Evolutionary conservation across 179 eudicot species (phyloP), one percentile per base, ranked within the genome.

Genomic region (Gypsophila paniculata): DNA sequence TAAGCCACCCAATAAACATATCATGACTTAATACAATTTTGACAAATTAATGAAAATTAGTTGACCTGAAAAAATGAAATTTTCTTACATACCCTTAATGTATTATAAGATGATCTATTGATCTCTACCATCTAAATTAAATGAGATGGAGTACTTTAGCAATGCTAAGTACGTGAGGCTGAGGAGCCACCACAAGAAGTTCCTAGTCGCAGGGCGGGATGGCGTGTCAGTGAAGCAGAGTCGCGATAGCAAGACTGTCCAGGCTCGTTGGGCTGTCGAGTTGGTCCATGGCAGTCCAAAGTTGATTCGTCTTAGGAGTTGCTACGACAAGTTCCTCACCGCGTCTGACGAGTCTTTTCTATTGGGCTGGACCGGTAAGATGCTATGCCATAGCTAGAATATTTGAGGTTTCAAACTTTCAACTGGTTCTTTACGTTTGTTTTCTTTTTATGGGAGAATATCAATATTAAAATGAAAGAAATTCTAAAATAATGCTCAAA

Each of bases 351-450:
- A 83, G 42, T 60, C 78, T 12, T 83, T 80, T 52, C 22, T 83
- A 22, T 55, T 83, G 10, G 86, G 86, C 12, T 78, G 77, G 76
- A 80, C 86, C 0, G 86, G 86, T 4, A 65, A 75, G n/a, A 42
- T 6, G 8, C 46, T 2, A 42, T 46, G 52, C 4, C 15, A 9
- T 46, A 4, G 46, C 10, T 13, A 11, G 1, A 46, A 46, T 2
- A 46, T 46, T 7, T 46, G 9, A 9, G 9, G 52, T 46, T 46
- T 46, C 15, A 4, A 46, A 1, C 9, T 46, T 2, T 42, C 46
- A n/a, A n/a, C n/a, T n/a, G n/a, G n/a, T n/a, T 42, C 6, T 42
- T 42, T 42, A 42, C 46, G 46, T 42, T 42, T 42, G 46, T 29
- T 29, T 29, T 29, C 4, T 29, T 29, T 29, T 29, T 29, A 29